phyloP scores from a whole-genome alignment of 331 rosid species.

The Ulmus americana region DNA sequence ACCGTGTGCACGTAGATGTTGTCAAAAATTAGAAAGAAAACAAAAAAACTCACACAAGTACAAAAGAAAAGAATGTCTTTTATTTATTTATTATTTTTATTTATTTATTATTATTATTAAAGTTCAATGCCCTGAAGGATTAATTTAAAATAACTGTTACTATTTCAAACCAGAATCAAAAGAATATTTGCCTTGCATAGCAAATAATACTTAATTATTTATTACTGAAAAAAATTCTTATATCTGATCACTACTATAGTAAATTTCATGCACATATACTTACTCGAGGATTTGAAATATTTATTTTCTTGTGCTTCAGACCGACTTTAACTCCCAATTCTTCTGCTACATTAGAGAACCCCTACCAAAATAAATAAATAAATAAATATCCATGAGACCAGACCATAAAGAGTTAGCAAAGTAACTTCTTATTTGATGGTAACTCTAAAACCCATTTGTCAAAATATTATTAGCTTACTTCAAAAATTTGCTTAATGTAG shows the following conservation, averaged over 20 bases:
- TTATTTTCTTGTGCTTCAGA: slow-evolving; percentile 96
- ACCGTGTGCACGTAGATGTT: too few relatives aligned
- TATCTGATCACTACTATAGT: neutral
- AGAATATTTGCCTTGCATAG: neutral
- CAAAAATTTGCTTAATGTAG: slow-evolving; percentile 74
- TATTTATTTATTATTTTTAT: too few relatives aligned
- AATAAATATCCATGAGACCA: slow-evolving; percentile 11
- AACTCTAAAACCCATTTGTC: neutral
- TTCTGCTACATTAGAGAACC: slow-evolving; percentile 79
- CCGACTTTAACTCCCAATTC: slow-evolving; percentile 69
- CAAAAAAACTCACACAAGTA: neutral
- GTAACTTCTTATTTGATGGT: slow-evolving; percentile 6
- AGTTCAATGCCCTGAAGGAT: neutral
- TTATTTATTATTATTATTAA: too few relatives aligned
- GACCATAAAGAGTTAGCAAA: slow-evolving; percentile 21
- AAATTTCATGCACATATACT: slow-evolving; percentile 33
- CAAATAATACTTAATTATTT: too few relatives aligned
- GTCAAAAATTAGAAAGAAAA: too few relatives aligned
- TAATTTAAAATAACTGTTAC: neutral
- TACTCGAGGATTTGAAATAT: slow-evolving; percentile 93
- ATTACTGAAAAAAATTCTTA: too few relatives aligned
- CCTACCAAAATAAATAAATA: slow-evolving; percentile 43
- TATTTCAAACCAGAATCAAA: neutral
- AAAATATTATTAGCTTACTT: slow-evolving; percentile 47
- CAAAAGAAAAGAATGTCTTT: too few relatives aligned